These are phyloP conservation scores for Aristolochia californica DNA, from an alignment of 164 flowering plant genomes.

Conservation along the genomic window DNA sequence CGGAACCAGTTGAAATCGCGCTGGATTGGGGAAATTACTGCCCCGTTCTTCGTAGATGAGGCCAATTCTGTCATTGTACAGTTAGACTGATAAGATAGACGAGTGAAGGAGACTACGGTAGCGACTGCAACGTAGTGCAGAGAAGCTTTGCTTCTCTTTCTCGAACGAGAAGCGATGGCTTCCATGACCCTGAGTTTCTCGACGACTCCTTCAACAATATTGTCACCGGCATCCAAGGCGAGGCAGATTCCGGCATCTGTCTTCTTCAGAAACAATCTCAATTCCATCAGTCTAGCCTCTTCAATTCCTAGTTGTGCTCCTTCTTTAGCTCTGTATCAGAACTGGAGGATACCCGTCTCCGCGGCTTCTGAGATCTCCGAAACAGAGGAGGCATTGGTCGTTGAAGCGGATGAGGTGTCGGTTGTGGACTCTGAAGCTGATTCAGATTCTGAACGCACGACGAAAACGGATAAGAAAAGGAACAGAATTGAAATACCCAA, in stretches of 20 bases:
- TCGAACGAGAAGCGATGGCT: slow-evolving; percentile 1
- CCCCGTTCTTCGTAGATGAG: no score
- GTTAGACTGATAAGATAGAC: no score
- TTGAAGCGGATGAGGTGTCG: slow-evolving; percentile 15
- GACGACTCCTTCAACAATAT: slow-evolving; percentile 1
- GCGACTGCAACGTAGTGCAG: no score
- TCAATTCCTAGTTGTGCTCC: not conserved
- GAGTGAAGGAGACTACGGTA: no score
- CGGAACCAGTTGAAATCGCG: no score
- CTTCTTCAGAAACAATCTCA: slow-evolving; percentile 1
- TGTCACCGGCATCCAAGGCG: not conserved
- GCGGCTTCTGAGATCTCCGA: not conserved
- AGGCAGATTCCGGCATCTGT: slow-evolving; percentile 1
- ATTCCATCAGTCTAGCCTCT: not conserved
- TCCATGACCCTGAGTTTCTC: slow-evolving; percentile 7
- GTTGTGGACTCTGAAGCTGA: slow-evolving; percentile 20
- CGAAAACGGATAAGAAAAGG: not conserved
- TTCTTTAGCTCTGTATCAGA: not conserved
- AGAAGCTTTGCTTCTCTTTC: no score
- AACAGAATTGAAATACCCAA: slow-evolving; percentile 22
- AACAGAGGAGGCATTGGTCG: not conserved
- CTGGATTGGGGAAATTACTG: no score
- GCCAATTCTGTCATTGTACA: no score
- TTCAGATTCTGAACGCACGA: slow-evolving; percentile 6
- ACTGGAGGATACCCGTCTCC: slow-evolving; percentile 2